Evolutionary conservation across 192 early-diverging fungal species (phyloP), one percentile per base, ranked within the genome.

Genomic region (Cladochytrium replicatum): DNA sequence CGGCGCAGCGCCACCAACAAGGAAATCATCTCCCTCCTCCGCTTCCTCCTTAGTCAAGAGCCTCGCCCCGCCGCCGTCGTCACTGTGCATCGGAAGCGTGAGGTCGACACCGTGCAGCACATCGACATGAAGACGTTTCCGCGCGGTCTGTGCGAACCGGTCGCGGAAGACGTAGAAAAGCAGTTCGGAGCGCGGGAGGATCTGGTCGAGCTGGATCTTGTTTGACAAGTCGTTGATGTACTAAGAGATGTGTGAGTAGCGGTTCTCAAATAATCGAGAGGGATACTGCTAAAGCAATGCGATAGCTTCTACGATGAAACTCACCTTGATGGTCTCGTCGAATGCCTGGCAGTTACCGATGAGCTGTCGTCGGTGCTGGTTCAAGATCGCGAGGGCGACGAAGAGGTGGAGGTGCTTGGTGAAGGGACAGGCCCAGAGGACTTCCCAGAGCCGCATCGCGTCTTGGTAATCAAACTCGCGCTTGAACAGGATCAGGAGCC

Each of bases 311-410:
- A n/a, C n/a, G n/a, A n/a, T n/a, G n/a, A n/a, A n/a, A 17, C 28
- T 17, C 70, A 81, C 81, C 75, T 96, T 98, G 30, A 96, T 68
- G 29, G 86, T 84, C 53, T 96, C 93, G 50, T 98, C 95, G 62
- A 93, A 96, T 25, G 81, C 79, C 25, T 69, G 65, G 29, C 88
- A 63, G 51, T 87, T 75, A 23, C 82, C 78, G 55, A 91, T 84
- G 25, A 96, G 81, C 1, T 85, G 71, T 19, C 80, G 63, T 4
- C 89, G 71, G 50, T 93, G 82, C 49, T 87, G 79, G 54, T 99
- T 88, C 28, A 99, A 60, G 43, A 99, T 89, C n/a, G 91, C 88
- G 48, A 97, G 61, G 2, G 92, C 91, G 5, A 99, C 85, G 77
- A 99, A 99, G 28, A 97, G 55, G 51, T 91, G 84, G 53, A 93